Percentiles rank a stretch among this genome's conserved stretches.
Evolutionary conservation across 352 stramenopile genomes (phyloP).

Genomic region (Phytophthora macrochlamydospora): DNA sequence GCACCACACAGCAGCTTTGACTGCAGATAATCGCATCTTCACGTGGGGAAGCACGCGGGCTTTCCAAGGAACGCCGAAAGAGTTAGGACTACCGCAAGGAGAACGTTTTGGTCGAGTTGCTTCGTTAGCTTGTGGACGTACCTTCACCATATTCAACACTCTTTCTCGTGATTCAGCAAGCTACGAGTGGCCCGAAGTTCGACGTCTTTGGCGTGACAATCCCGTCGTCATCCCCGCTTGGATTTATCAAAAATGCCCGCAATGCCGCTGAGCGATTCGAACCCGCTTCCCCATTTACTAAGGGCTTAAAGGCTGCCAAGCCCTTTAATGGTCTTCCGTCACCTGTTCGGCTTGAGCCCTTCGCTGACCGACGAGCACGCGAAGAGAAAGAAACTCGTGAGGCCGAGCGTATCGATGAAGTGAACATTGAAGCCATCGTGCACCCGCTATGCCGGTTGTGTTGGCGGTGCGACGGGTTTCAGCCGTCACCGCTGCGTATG

Average conservation of each 20-base stretch:
- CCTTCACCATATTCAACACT: conserved; percentile 81
- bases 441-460: conserved; percentile 79
- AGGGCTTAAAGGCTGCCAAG: conserved; percentile 23
- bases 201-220: conserved; percentile 54
- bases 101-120: conserved; percentile 51
- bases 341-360: conserved; percentile 58
- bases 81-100: conserved; percentile 38
- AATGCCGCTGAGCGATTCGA: conserved; percentile 50
- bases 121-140: conserved; percentile 71
- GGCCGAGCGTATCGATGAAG: conserved; percentile 54
- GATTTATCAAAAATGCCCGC: conserved; percentile 47
- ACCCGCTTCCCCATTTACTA: conserved; percentile 30
- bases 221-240: conserved; percentile 48
- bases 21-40: conserved; percentile 56
- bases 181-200: conserved; percentile 61
- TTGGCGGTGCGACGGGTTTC: conserved; percentile 78
- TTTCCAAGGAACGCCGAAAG: conserved; percentile 46
- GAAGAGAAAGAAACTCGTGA: conserved; percentile 41
- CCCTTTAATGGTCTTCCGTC: conserved; percentile 12
- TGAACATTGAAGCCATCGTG: conserved; percentile 69
- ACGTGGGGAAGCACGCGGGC: conserved; percentile 67
- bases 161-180: conserved; percentile 48
- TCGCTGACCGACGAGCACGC: conserved; percentile 40
- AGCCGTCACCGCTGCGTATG: conserved; percentile 64
- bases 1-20: conserved; percentile 70